Evolutionary conservation across 352 stramenopile genomes (phyloP).

Genomic region (Globisporangium mamillatum): DNA sequence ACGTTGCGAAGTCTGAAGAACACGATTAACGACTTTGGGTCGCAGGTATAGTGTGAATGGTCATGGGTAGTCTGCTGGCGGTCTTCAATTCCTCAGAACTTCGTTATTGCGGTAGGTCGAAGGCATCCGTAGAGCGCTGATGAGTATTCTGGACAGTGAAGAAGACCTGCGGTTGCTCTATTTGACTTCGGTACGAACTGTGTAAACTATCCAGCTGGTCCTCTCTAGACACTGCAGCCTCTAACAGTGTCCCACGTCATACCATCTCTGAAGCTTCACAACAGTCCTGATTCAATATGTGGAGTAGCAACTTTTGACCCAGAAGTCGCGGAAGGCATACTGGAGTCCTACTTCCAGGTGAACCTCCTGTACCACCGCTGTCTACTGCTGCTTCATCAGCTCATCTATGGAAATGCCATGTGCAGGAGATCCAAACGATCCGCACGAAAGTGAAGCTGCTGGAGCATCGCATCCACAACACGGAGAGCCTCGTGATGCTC

Average conservation of each 20-base stretch:
- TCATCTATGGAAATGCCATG: too few species aligned
- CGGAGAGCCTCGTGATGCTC: slow-evolving; percentile 68
- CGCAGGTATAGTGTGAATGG: not conserved
- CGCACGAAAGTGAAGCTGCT: slow-evolving; percentile 64
- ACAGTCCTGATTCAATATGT: not conserved
- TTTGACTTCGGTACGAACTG: slow-evolving; percentile 10
- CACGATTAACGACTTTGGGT: slow-evolving; percentile 34
- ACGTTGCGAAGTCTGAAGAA: slow-evolving; percentile 33
- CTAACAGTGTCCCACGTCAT: not conserved
- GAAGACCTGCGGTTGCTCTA: slow-evolving; percentile 30
- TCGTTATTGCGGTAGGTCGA: slow-evolving; percentile 12
- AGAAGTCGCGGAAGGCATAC: slow-evolving; percentile 8
- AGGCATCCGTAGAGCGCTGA: slow-evolving; percentile 22
- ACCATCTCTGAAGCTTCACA: slow-evolving; percentile 1
- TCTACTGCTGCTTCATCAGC: too few species aligned
- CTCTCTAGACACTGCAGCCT: not conserved
- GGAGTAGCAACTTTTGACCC: slow-evolving; percentile 10
- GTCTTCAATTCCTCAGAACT: not conserved
- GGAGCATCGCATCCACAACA: slow-evolving; percentile 70
- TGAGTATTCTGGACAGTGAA: slow-evolving; percentile 33
- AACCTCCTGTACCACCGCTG: not conserved
- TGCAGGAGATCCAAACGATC: slow-evolving; percentile 64
- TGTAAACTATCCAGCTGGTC: not conserved
- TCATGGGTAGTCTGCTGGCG: not conserved
- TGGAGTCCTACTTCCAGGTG: slow-evolving; percentile 15